Conservation (phyloP, 1,284 basidiomycete genomes). For the Xerocomus nothofagi region DNA sequence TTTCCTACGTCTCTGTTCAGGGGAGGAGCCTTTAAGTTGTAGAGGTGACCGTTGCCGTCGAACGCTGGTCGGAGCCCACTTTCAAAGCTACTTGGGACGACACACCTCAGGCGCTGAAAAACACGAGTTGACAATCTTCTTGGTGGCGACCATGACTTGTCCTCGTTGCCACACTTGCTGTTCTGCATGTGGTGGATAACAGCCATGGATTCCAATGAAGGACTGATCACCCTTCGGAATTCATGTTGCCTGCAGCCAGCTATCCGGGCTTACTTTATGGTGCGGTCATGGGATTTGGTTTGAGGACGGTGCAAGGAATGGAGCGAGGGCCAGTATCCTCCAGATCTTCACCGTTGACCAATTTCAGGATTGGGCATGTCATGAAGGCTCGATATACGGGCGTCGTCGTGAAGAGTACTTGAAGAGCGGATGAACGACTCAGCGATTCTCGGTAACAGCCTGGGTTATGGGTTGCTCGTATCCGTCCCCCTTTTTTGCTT, state of each 20-base stretch:
- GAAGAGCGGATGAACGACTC: slow-evolving; percentile 43
- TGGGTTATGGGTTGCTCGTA: slow-evolving; percentile 36
- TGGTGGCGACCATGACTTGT: slow-evolving; percentile 35
- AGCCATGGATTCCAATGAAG: slow-evolving; percentile 27
- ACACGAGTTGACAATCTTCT: slow-evolving; percentile 34
- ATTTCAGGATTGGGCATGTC: slow-evolving; percentile 35
- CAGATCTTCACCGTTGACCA: slow-evolving; percentile 36
- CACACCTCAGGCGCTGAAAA: slow-evolving; percentile 31
- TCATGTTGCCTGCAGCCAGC: slow-evolving; percentile 27
- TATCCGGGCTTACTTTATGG: slow-evolving; percentile 28
- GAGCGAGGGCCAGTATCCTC: slow-evolving; percentile 29
- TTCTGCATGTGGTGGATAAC: slow-evolving; percentile 25
- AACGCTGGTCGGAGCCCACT: slow-evolving; percentile 26
- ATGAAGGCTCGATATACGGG: slow-evolving; percentile 28
- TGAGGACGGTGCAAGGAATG: slow-evolving; percentile 36
- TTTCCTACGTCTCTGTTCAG: slow-evolving; percentile 33
- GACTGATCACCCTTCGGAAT: slow-evolving; percentile 34
- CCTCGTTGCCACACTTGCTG: slow-evolving; percentile 27
- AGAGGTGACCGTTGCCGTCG: slow-evolving; percentile 24
- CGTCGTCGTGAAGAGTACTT: slow-evolving; percentile 25
- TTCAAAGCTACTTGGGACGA: slow-evolving; percentile 29
- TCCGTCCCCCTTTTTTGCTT: slow-evolving; percentile 42
- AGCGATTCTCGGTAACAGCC: slow-evolving; percentile 43
- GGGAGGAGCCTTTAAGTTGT: slow-evolving; percentile 19
- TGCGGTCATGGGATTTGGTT: slow-evolving; percentile 38